A percentile compares a stretch with the other conserved stretches of the same genome.
These are phyloP conservation scores for Gnomoniopsis smithogilvyi DNA, from an alignment of 2,329 filamentous ascomycete genomes.

Conservation along the genomic window DNA sequence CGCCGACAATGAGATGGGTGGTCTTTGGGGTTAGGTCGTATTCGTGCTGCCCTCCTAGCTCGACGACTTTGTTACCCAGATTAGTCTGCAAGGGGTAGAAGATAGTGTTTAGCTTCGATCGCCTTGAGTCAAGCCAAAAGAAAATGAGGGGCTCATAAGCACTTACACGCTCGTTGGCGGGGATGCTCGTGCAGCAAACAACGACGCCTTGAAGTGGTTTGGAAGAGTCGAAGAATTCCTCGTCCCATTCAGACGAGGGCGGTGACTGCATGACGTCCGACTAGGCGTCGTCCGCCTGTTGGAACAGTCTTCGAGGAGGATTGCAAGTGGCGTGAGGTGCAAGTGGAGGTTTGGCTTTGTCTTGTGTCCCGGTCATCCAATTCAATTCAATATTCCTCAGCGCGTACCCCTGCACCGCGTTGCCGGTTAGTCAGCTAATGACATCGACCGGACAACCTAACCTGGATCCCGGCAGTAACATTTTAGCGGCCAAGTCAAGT, in stretches of 20 bases:
- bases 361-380: not conserved
- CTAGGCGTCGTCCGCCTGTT: not conserved
- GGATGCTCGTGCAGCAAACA: conserved; percentile 84
- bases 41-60: conserved; percentile 85
- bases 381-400: not conserved
- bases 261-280: conserved; percentile 23
- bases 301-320: not conserved
- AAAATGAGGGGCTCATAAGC: not conserved
- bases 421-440: not conserved
- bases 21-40: conserved; percentile 94
- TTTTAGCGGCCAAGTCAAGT: not conserved
- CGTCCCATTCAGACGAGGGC: conserved; percentile 21
- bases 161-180: conserved; percentile 72
- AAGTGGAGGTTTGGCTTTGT: not conserved
- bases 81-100: conserved; percentile 38
- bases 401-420: not conserved
- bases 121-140: not conserved
- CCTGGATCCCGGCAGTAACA: not conserved
- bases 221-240: conserved; percentile 49
- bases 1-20: conserved; percentile 89
- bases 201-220: conserved; percentile 68
- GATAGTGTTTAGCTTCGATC: conserved; percentile 1
- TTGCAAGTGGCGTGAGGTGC: not conserved
- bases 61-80: conserved; percentile 61
- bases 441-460: too few relatives aligned